A percentile compares a stretch with the other conserved stretches of the same genome.
Conservation (phyloP, 352 stramenopile species). For the Phytopythium mirpurense region DNA sequence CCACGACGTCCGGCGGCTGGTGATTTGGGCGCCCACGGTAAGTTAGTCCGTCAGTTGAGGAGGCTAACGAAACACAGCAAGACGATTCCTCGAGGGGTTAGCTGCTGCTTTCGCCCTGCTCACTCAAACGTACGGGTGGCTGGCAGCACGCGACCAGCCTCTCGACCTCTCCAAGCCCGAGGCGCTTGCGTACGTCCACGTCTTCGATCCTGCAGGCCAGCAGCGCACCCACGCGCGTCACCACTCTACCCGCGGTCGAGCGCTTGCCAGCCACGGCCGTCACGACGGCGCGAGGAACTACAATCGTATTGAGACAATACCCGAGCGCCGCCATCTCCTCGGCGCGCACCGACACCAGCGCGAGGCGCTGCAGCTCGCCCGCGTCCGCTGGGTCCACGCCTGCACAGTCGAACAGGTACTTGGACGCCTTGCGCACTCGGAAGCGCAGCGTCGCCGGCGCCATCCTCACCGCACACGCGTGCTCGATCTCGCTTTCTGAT, state of each 20-base stretch:
- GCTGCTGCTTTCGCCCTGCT: too few relatives aligned
- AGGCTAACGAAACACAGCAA: too few relatives aligned
- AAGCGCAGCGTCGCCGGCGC: slow-evolving; percentile 27
- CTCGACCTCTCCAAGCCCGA: slow-evolving; percentile 50
- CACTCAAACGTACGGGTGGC: slow-evolving; percentile 48
- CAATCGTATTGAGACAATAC: too few relatives aligned
- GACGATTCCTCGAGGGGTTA: too few relatives aligned
- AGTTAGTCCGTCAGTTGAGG: not conserved
- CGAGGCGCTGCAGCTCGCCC: slow-evolving; percentile 13
- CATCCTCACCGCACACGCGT: too few relatives aligned
- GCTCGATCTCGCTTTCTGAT: too few relatives aligned
- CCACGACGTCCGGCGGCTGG: slow-evolving; percentile 50
- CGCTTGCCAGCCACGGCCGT: not conserved
- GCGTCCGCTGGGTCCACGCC: slow-evolving; percentile 7
- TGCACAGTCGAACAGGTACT: slow-evolving; percentile 64
- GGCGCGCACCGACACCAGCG: slow-evolving; percentile 16
- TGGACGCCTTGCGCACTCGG: slow-evolving; percentile 59
- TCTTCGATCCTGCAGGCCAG: slow-evolving; percentile 24
- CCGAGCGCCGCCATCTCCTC: slow-evolving; percentile 38
- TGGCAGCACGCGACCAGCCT: slow-evolving; percentile 46
- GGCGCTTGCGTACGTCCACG: slow-evolving; percentile 51
- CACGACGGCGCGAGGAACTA: too few relatives aligned
- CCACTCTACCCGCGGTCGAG: not conserved
- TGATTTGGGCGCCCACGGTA: not conserved
- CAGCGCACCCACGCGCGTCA: not conserved